These are phyloP conservation scores for Torulaspora indica DNA, from an alignment of 805 yeast genomes.

Conservation along the genomic window DNA sequence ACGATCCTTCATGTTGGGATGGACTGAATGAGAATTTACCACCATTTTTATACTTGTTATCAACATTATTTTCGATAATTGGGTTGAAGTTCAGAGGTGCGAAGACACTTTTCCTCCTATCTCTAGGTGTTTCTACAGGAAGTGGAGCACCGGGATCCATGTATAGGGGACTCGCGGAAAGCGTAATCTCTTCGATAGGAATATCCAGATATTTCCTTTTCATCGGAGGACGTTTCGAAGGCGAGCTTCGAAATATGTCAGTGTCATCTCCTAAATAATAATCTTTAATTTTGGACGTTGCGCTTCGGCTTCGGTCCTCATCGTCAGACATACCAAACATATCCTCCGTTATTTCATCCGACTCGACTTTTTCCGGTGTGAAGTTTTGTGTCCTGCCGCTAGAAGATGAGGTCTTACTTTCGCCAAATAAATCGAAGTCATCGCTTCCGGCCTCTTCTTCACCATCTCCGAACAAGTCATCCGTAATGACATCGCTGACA, in stretches of 20 bases:
- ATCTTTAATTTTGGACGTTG: slow-evolving; percentile 6
- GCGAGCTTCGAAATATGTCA: neutral
- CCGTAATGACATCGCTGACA: slow-evolving; percentile 19
- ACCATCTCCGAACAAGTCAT: slow-evolving; percentile 23
- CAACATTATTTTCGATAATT: slow-evolving; percentile 66
- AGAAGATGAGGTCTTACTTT: slow-evolving; percentile 30
- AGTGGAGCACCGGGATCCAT: slow-evolving; percentile 83
- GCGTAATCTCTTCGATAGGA: slow-evolving; percentile 55
- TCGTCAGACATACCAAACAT: slow-evolving; percentile 34
- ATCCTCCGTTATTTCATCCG: slow-evolving; percentile 32
- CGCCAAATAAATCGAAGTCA: slow-evolving; percentile 38
- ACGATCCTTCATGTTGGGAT: slow-evolving; percentile 29
- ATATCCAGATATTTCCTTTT: slow-evolving; percentile 43
- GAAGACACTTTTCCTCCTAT: slow-evolving; percentile 56
- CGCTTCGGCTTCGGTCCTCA: slow-evolving; percentile 19
- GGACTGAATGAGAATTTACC: slow-evolving; percentile 67
- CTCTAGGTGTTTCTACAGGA: slow-evolving; percentile 51
- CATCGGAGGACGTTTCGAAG: slow-evolving; percentile 11
- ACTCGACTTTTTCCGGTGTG: slow-evolving; percentile 7
- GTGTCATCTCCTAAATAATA: slow-evolving; percentile 7
- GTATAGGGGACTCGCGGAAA: slow-evolving; percentile 51
- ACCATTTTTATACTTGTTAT: slow-evolving; percentile 81
- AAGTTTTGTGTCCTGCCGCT: slow-evolving; percentile 11
- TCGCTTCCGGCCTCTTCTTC: slow-evolving; percentile 38
- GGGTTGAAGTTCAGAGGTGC: slow-evolving; percentile 83